Conservation (phyloP, 1,139 yeast species). For the Petasospora fabianii region DNA sequence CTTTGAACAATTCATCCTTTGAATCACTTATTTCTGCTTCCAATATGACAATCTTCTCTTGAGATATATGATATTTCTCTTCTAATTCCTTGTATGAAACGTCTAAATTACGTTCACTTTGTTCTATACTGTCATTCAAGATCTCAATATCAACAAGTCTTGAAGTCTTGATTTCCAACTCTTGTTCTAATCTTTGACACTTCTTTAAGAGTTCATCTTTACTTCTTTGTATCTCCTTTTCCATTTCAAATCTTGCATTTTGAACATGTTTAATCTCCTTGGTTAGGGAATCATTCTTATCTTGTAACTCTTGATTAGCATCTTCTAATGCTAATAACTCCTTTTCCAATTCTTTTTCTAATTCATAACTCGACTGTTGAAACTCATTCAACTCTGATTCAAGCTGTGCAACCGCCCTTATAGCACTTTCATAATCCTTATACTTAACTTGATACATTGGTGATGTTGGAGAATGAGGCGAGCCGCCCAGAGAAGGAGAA, state of each 20-base stretch:
- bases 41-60: conserved; percentile 25
- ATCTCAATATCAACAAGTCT: conserved; percentile 29
- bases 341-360: conserved; percentile 30
- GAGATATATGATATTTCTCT: conserved; percentile 19
- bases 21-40: conserved; percentile 26
- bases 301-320: conserved; percentile 22
- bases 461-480: conserved; percentile 14
- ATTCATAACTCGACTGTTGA: conserved; percentile 29
- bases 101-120: conserved; percentile 27
- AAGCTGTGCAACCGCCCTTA: conserved; percentile 26
- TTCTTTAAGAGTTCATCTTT: conserved; percentile 18
- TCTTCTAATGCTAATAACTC: conserved; percentile 26
- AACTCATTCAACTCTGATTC: conserved; percentile 29
- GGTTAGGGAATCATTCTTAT: conserved; percentile 14
- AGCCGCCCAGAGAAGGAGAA: too few relatives aligned
- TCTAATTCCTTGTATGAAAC: conserved; percentile 24
- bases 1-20: conserved; percentile 22
- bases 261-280: conserved; percentile 19
- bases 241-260: conserved; percentile 7
- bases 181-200: conserved; percentile 19
- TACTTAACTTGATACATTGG: conserved; percentile 24
- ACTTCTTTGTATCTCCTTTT: conserved; percentile 9
- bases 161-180: conserved; percentile 21
- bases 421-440: conserved; percentile 27
- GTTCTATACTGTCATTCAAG: conserved; percentile 28